Base-by-base conservation (phyloP, 345 rosid species). In the Fremontodendron californicum region DNA sequence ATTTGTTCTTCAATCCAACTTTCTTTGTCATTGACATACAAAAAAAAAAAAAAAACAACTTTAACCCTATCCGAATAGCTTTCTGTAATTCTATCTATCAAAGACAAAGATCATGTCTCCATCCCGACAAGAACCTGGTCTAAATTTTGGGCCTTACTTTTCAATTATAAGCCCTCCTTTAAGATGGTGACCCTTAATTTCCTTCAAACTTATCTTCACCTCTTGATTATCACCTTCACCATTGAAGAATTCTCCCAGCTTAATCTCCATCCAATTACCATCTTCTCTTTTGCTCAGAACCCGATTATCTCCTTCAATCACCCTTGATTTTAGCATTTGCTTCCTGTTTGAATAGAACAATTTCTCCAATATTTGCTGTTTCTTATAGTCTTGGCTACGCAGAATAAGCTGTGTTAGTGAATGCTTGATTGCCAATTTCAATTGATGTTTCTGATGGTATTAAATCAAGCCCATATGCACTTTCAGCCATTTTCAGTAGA, bases 221-320 rank as follows among this genome's bases (percentile, higher is more conserved):
- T 81, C 88, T 15, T n/a, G n/a, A n/a, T 83, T 78, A 13, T 79
- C 76, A 12, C 37, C 76, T 7, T 31, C 79, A 23, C 86, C 90
- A 11, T 29, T 86, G 45, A 75, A 81, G 73, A 92, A 91, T 71
- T 87, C 90, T 6, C 98, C 98, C 0, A 91, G 45, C 87, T 91
- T 90, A 49, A 92, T 81, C 87, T 92, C 97, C 93, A 88, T 49
- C 97, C 98, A 94, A 5, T n/a, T n/a, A n/a, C 93, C 94, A 25
- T 89, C 89, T 4, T 75, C 84, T 74, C 90, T 86, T 57, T 65
- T 79, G 10, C 51, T 31, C 0, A 89, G 63, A 77, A 51, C 62
- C 55, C 63, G 13, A 12, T 35, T n/a, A 0, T 49, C 78, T 33
- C 60, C 78, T 64, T 35, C 19, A 19, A 25, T 33, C 12, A 64